phyloP scores from a whole-genome alignment of 2,329 filamentous ascomycete genomes.

The Aspergillus sp. region DNA sequence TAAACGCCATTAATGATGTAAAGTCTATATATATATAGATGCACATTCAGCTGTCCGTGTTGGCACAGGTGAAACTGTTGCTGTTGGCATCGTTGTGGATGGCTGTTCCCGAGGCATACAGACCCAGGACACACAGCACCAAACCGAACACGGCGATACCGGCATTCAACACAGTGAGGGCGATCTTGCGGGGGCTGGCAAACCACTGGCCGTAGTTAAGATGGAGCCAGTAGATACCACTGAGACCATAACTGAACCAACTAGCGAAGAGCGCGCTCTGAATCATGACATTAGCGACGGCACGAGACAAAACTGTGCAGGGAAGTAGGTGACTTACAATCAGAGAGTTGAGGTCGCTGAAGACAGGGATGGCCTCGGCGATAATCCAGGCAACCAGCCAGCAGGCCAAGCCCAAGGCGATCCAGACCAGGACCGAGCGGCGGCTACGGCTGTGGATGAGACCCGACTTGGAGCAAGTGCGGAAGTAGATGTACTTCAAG shows the following conservation, averaged over 20 bases:
- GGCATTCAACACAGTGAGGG: conserved; percentile 28
- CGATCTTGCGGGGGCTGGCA: conserved; percentile 31
- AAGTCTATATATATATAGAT: background rate
- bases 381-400: conserved; percentile 67
- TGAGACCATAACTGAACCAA: conserved; percentile 59
- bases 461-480: conserved; percentile 62
- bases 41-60: conserved; percentile 11
- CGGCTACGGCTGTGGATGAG: conserved; percentile 52
- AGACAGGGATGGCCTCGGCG: conserved; percentile 68
- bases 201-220: conserved; percentile 37
- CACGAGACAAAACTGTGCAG: background rate
- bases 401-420: conserved; percentile 54
- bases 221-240: conserved; percentile 40
- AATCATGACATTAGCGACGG: background rate
- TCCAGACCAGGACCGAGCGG: conserved; percentile 58
- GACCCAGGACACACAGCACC: conserved; percentile 29
- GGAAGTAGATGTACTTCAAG: conserved; percentile 64
- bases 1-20: background rate
- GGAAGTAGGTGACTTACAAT: background rate
- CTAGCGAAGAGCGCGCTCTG: conserved; percentile 59
- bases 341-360: conserved; percentile 55
- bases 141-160: conserved; percentile 12
- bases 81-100: conserved; percentile 29
- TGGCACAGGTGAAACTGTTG: conserved; percentile 31
- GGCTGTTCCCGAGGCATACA: conserved; percentile 30